Base-by-base conservation (phyloP, 2,329 filamentous ascomycete genomes). In the Arthrobotrys sinensis region DNA sequence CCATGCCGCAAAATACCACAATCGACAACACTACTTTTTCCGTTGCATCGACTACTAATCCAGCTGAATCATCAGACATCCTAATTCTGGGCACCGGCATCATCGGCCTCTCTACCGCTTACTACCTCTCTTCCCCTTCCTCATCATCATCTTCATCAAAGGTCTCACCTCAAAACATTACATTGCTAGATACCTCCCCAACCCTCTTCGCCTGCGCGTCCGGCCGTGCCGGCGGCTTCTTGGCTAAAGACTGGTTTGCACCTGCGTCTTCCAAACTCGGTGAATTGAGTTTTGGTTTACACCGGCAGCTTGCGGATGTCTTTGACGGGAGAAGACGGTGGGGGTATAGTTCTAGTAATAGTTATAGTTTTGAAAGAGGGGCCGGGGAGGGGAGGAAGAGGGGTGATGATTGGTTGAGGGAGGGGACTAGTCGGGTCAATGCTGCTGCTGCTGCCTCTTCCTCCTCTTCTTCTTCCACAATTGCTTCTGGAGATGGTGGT, bases 161-260 rank as follows among this genome's bases (percentile, higher is more conserved):
- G 53, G 84, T 86, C 3, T 80, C 85, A 19, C 68, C 48, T 38
- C 38, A 32, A 11, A 84, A 85, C 36, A 89, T 91, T 65, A 88
- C 90, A 79, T 84, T 91, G 21, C 79, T 91, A 45, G 90, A 91
- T 81, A 85, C 88, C 4, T 87, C 88, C 3, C 83, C 86, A 0
- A 83, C 89, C 79, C 87, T 94, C 36, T 93, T 94, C 83, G 87
- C 89, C 10, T 92, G 90, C 34, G 92, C 92, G 0, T 94, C 91
- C 1, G 92, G 92, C 0, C 90, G 89, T 80, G 91, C 92, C 0
- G 93, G 88, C 16, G 92, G 92, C 0, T 95, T 94, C 82, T 82
- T 94, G 7, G 92, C 92, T 8, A 87, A 86, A 38, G 91, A 94
- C 83, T 94, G 92, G 91, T 93, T 92, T 81, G 86, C 86, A 0